These are phyloP conservation scores for Wolfiporia cocos DNA, from an alignment of 1,284 basidiomycete species.

Conservation along the genomic window DNA sequence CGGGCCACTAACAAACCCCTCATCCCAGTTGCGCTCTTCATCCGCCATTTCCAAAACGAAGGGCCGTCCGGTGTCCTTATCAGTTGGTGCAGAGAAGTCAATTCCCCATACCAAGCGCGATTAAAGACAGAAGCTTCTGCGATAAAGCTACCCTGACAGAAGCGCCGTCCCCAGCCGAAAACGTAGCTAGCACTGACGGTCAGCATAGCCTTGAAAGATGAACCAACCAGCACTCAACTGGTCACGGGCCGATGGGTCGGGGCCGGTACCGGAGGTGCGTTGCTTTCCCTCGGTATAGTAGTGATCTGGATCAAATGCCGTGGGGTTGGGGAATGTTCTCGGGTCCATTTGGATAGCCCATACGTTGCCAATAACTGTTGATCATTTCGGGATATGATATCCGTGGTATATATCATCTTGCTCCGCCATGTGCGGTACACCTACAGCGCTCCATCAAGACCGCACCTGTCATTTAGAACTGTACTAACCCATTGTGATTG, in stretches of 20 bases:
- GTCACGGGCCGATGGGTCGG: slow-evolving; percentile 19
- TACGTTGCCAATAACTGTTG: slow-evolving; percentile 12
- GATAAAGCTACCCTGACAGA: slow-evolving; percentile 23
- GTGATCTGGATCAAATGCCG: slow-evolving; percentile 16
- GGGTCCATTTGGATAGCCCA: slow-evolving; percentile 11
- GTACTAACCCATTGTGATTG: slow-evolving; percentile 17
- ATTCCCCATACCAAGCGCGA: slow-evolving; percentile 24
- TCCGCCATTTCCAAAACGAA: not conserved
- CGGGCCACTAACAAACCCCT: not conserved
- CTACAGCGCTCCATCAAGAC: not conserved
- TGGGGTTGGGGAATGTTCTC: slow-evolving; percentile 11
- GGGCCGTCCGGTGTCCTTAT: slow-evolving; percentile 17
- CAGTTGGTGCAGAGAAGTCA: slow-evolving; percentile 19
- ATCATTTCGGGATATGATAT: slow-evolving; percentile 19
- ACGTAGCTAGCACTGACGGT: slow-evolving; percentile 15
- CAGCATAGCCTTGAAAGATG: not conserved
- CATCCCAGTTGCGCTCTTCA: slow-evolving; percentile 3
- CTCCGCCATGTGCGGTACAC: slow-evolving; percentile 9
- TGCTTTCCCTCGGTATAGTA: slow-evolving; percentile 17
- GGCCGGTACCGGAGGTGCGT: slow-evolving; percentile 21
- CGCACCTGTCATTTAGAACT: not conserved
- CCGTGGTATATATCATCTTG: slow-evolving; percentile 17
- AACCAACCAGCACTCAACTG: slow-evolving; percentile 7
- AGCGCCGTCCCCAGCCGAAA: slow-evolving; percentile 26
- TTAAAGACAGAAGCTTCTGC: slow-evolving; percentile 26